A percentile compares a stretch with the other conserved stretches of the same genome.
These are phyloP conservation scores for Mucor mucedo DNA, from an alignment of 371 early-diverging fungal species.

Conservation along the genomic window DNA sequence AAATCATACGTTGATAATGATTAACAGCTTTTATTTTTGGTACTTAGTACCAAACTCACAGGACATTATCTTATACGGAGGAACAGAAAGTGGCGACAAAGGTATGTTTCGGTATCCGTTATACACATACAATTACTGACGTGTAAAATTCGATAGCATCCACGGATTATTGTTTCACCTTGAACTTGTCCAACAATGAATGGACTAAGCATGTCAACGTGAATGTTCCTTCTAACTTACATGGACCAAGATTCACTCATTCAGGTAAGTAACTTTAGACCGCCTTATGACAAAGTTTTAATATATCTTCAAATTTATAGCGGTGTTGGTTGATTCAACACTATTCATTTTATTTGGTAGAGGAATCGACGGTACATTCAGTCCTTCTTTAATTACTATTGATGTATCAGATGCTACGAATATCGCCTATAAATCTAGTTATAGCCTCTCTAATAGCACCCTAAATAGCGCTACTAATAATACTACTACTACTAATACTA, in stretches of 20 bases:
- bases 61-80: constrained; percentile 8
- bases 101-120: background rate
- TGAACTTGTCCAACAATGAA: background rate
- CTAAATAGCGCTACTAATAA: background rate
- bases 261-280: constrained; percentile 1
- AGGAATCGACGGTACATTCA: constrained; percentile 1
- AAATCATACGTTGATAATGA: background rate
- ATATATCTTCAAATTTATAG: background rate
- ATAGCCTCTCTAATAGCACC: background rate
- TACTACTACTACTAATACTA: background rate
- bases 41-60: constrained; percentile 15
- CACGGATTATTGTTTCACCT: constrained; percentile 9
- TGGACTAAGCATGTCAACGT: constrained; percentile 10
- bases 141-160: background rate
- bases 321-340: constrained; percentile 8
- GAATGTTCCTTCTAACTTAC: constrained; percentile 1
- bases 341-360: constrained; percentile 16
- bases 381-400: background rate
- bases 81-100: background rate
- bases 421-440: background rate
- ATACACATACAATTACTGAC: background rate
- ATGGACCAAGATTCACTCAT: constrained; percentile 9
- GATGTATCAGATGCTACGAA: background rate
- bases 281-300: background rate
- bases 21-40: background rate